Percentiles rank a stretch among this genome's conserved stretches.
Evolutionary conservation across 768 basidiomycete species (phyloP).

Genomic region (Rhizopogon vinicolor): DNA sequence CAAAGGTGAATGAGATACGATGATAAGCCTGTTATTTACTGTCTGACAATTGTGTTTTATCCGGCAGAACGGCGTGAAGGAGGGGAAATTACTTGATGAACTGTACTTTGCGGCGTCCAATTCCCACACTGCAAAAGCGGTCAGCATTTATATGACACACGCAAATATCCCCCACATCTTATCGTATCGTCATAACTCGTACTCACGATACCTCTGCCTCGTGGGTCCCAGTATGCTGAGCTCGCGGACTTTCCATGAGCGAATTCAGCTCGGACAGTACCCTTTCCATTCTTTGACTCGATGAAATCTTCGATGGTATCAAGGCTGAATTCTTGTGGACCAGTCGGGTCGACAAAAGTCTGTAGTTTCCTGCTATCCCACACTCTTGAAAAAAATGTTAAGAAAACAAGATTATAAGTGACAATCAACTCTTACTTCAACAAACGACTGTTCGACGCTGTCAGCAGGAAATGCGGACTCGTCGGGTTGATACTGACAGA

Average conservation of each 20-base stretch:
- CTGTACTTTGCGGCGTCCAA: constrained; percentile 48
- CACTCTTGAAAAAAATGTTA: constrained; percentile 39
- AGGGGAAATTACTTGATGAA: constrained; percentile 45
- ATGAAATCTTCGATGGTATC: constrained; percentile 46
- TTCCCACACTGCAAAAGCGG: constrained; percentile 63
- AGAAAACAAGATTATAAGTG: not conserved
- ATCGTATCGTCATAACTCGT: constrained; percentile 82
- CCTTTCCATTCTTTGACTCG: constrained; percentile 47
- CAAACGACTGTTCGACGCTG: constrained; percentile 69
- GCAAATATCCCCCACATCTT: constrained; percentile 45
- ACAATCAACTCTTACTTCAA: constrained; percentile 49
- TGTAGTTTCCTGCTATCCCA: constrained; percentile 76
- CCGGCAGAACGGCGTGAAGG: constrained; percentile 57
- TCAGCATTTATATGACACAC: constrained; percentile 7
- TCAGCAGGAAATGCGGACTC: constrained; percentile 59
- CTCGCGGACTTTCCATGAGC: constrained; percentile 73
- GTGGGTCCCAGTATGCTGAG: constrained; percentile 83
- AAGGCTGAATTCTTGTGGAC: constrained; percentile 28
- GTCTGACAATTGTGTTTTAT: constrained; percentile 79
- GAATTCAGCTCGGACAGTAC: constrained; percentile 59
- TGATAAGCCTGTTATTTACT: constrained; percentile 33
- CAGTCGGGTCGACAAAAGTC: constrained; percentile 24
- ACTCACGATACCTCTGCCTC: constrained; percentile 74
- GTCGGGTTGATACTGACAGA: constrained; percentile 76
- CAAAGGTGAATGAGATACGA: not conserved